phyloP scores from a whole-genome alignment of 2,329 filamentous ascomycete species.

The Arthroderma sp. region DNA sequence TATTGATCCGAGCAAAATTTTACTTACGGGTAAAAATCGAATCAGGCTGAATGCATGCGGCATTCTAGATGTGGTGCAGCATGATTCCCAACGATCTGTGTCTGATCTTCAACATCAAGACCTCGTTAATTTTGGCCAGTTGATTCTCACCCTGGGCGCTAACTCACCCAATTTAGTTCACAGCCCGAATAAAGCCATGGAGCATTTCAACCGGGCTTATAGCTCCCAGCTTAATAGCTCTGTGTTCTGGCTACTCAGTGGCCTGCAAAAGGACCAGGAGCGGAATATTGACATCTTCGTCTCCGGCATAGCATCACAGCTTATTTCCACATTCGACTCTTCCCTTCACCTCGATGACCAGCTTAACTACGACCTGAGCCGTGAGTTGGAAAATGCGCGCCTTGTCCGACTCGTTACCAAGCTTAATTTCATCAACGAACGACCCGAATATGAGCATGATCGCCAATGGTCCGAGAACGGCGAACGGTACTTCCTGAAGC shows the following conservation, averaged over 20 bases:
- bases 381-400: conserved; percentile 82
- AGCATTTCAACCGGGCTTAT: conserved; percentile 64
- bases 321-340: conserved; percentile 62
- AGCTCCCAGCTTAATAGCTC: conserved; percentile 66
- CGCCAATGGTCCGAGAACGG: conserved; percentile 80
- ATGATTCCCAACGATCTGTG: conserved; percentile 54
- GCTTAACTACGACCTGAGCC: conserved; percentile 55
- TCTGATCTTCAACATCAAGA: conserved; percentile 78
- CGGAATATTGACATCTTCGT: conserved; percentile 64
- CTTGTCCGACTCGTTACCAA: conserved; percentile 71
- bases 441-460: conserved; percentile 69
- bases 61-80: conserved; percentile 79
- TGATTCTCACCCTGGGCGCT: conserved; percentile 71
- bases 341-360: conserved; percentile 68
- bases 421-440: conserved; percentile 75
- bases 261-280: conserved; percentile 50
- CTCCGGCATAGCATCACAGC: conserved; percentile 61
- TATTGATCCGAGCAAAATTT: conserved; percentile 75
- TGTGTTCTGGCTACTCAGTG: conserved; percentile 66
- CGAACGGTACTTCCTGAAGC: conserved; percentile 80
- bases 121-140: conserved; percentile 65
- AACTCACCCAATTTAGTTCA: conserved; percentile 46
- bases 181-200: conserved; percentile 58
- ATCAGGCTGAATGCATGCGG: conserved; percentile 79
- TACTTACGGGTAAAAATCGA: conserved; percentile 80